These are phyloP conservation scores for Ogataea saltuana DNA, from an alignment of 805 yeast species.

Conservation along the genomic window DNA sequence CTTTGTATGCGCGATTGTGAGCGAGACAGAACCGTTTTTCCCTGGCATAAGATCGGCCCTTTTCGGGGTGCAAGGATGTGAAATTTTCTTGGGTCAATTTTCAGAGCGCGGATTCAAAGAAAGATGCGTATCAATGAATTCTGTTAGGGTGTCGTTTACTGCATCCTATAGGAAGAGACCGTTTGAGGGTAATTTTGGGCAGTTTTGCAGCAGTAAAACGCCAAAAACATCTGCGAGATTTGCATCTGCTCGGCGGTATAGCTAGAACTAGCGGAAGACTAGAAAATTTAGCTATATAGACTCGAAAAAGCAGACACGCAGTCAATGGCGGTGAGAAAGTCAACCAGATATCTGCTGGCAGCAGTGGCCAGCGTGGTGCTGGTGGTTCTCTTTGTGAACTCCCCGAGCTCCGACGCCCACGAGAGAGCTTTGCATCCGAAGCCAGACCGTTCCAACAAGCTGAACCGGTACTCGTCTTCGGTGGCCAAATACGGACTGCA, in stretches of 20 bases:
- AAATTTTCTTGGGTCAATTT: neutral
- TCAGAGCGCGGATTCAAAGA: constrained; percentile 5
- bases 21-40: neutral
- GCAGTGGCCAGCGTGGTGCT: constrained; percentile 14
- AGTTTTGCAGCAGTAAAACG: too few relatives aligned
- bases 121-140: constrained; percentile 4
- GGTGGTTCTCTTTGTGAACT: constrained; percentile 8
- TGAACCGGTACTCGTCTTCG: constrained; percentile 25
- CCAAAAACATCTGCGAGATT: too few relatives aligned
- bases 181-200: neutral
- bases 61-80: constrained; percentile 6
- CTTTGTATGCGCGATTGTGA: neutral
- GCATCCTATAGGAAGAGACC: neutral
- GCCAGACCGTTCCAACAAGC: constrained; percentile 15
- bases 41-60: too few relatives aligned
- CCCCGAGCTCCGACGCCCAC: constrained; percentile 7
- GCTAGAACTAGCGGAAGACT: too few relatives aligned
- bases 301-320: neutral
- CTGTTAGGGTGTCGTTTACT: constrained; percentile 6
- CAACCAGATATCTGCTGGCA: constrained; percentile 26
- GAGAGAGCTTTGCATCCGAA: constrained; percentile 9
- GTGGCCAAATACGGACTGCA: constrained; percentile 29
- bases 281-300: too few relatives aligned
- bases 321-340: constrained; percentile 24
- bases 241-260: neutral